Evolutionary conservation across 345 rosid species (phyloP), one percentile per base, ranked within the genome.

Genomic region (Citrus glauca): DNA sequence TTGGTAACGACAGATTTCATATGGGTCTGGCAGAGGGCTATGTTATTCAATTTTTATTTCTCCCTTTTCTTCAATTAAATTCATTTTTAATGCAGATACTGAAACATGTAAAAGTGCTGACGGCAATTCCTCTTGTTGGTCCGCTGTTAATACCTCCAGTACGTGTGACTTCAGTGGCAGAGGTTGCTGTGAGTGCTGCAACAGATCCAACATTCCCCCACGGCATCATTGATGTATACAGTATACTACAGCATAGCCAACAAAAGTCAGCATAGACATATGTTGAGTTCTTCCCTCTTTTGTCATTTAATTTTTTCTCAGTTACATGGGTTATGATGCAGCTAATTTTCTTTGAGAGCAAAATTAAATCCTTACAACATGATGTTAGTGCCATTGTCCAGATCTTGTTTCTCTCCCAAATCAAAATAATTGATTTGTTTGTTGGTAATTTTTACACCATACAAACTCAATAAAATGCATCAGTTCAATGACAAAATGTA

Each of bases 71-170:
- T 50, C 2, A 37, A 35, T 4, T 30, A 9, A 42, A 8, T 8
- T 7, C 10, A 8, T 30, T 33, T 65, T n/a, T 35, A 56, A 45
- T 87, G 75, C 88, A 89, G 95, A 79, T 88, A 53, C 81, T 89
- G 61, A 81, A 86, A 78, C 83, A 87, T 81, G 81, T 88, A 37
- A 90, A 88, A 84, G 69, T 30, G 4, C 81, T 89, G 42, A 85
- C 89, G 1, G 79, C 74, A 73, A 77, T 88, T 50, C 95, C 91
- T 2, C n/a, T 90, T 32, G 78, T 91, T 19, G 92, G 93, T 8
- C 91, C 92, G 19, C 82, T 91, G 61, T 72, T 90, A 17, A 80
- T 84, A 79, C 91, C 93, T 66, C 93, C 95, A 1, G 91, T 91
- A 0, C 83, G 73, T 63, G 93, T 86, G 4, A 81, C 80, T 27